Percentiles rank a stretch among this genome's conserved stretches.
These are phyloP conservation scores for Penicillium arizonense DNA, from an alignment of 495 filamentous ascomycete genomes.

Conservation along the genomic window DNA sequence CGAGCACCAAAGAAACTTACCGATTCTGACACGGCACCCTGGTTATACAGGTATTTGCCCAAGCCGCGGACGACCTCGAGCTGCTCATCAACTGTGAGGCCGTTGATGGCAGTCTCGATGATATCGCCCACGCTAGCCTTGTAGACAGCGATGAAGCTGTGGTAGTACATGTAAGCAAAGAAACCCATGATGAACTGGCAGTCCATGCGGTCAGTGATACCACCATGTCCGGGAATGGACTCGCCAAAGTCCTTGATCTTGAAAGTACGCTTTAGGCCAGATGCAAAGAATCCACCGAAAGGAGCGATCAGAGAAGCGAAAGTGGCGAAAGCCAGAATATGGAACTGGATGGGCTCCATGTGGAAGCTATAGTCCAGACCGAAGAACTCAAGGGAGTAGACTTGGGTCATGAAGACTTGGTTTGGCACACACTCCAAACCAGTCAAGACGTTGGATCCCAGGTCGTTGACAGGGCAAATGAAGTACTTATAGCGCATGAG, in stretches of 20 bases:
- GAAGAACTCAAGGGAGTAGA: conserved; percentile 69
- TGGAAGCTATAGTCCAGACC: conserved; percentile 58
- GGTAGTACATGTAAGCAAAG: conserved; percentile 97
- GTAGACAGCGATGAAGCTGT: conserved; percentile 91
- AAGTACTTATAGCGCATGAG: conserved; percentile 95
- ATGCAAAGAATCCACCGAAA: conserved; percentile 98
- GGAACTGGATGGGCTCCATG: conserved; percentile 92
- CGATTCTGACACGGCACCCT: conserved; percentile 65
- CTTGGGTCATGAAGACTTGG: conserved; percentile 80
- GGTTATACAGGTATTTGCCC: conserved; percentile 81
- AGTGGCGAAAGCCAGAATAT: conserved; percentile 84
- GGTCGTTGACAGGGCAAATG: conserved; percentile 95
- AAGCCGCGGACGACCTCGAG: conserved; percentile 82
- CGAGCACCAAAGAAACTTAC: conserved; percentile 39
- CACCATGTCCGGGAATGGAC: conserved; percentile 94
- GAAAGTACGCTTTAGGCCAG: conserved; percentile 96
- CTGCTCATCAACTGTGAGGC: conserved; percentile 79
- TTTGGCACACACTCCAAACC: conserved; percentile 93
- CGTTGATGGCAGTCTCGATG: conserved; percentile 84
- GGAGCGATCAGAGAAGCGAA: conserved; percentile 97
- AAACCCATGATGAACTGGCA: conserved; percentile 99
- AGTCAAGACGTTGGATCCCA: conserved; percentile 87
- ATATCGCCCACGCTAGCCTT: conserved; percentile 78
- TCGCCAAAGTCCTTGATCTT: conserved; percentile 99
- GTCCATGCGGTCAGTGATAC: conserved; percentile 99